Base-by-base conservation (phyloP, 768 basidiomycete species). In the Pilatotrama ljubarskyi region DNA sequence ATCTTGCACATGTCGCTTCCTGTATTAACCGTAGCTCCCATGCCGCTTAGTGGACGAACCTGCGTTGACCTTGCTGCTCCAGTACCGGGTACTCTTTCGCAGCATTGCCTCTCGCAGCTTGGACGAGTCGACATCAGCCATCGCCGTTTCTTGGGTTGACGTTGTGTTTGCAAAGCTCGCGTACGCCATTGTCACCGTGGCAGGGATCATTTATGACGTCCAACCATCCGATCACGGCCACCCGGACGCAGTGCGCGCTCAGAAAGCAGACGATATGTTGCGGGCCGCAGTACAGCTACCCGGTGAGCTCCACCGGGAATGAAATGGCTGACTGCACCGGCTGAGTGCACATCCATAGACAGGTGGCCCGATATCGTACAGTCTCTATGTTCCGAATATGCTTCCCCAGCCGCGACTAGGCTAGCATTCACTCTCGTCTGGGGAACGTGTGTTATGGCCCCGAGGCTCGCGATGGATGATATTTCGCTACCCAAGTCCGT, bases 201-300 rank as follows among this genome's bases (percentile, higher is more conserved):
- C 61, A 6, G 52, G 57, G 1, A 2, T 44, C 13, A 37, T 38
- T 14, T 29, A 35, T 22, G 25, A 14, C 20, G 47, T 51, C n/a
- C 5, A 13, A 51, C 55, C 52, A 61, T 61, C 61, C 3, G 48
- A 58, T 3, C 18, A n/a, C 3, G 5, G 22, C 11, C 40, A 32
- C 5, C 61, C 61, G n/a, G 46, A 42, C 11, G 56, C 69, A 69
- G 56, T 77, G 59, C 59, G 68, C 78, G 66, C 70, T 59, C 82
- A 82, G 52, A 75, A 74, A 56, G 78, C 82, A 40, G 77, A 83
- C 17, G 81, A 85, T 58, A 73, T 71, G 55, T 68, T 90, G 29
- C 77, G 79, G 40, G 87, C 86, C 40, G 84, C 86, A 5, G 73
- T 80, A 22, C 88, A 91, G 63, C 73, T 92, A n/a, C 90, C 90